Percentiles rank a stretch among this genome's conserved stretches.
phyloP scores from a whole-genome alignment of 768 basidiomycete genomes.

The Podaxis sp. region DNA sequence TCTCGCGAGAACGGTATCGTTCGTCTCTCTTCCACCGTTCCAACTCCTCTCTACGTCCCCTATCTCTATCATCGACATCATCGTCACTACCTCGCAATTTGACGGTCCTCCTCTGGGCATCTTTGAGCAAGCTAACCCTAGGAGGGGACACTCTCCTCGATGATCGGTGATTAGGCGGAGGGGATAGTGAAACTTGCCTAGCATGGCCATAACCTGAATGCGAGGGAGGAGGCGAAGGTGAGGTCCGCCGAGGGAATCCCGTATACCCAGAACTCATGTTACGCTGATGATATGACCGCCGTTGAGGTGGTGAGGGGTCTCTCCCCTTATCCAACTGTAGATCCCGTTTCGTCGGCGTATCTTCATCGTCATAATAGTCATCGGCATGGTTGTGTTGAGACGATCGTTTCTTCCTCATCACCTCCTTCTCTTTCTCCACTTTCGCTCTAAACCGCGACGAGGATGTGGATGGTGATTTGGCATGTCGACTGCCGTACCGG shows the following conservation, averaged over 20 bases:
- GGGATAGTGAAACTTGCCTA: background rate
- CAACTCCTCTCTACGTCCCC: conserved; percentile 13
- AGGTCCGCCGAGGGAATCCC: background rate
- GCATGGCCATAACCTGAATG: background rate
- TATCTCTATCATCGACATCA: conserved; percentile 9
- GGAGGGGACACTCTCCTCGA: conserved; percentile 9
- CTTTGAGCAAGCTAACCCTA: conserved; percentile 8
- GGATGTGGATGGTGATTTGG: conserved; percentile 5
- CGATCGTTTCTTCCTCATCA: conserved; percentile 9
- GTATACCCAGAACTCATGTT: background rate
- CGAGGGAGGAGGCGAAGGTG: conserved; percentile 6
- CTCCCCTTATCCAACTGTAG: conserved; percentile 22
- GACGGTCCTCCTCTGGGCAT: conserved; percentile 11
- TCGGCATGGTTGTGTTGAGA: conserved; percentile 20
- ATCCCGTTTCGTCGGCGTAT: conserved; percentile 17
- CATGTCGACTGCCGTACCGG: background rate
- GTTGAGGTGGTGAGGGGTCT: conserved; percentile 16
- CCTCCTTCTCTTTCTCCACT: conserved; percentile 15
- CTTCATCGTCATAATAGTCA: conserved; percentile 21
- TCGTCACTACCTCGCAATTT: conserved; percentile 9
- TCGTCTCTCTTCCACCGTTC: conserved; percentile 19
- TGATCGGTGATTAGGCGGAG: background rate
- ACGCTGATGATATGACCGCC: conserved; percentile 10
- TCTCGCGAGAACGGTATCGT: background rate
- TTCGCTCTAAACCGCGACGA: conserved; percentile 13